Evolutionary conservation across 768 basidiomycete genomes (phyloP), one percentile per base, ranked within the genome.

Genomic region (Ramaria sp.): DNA sequence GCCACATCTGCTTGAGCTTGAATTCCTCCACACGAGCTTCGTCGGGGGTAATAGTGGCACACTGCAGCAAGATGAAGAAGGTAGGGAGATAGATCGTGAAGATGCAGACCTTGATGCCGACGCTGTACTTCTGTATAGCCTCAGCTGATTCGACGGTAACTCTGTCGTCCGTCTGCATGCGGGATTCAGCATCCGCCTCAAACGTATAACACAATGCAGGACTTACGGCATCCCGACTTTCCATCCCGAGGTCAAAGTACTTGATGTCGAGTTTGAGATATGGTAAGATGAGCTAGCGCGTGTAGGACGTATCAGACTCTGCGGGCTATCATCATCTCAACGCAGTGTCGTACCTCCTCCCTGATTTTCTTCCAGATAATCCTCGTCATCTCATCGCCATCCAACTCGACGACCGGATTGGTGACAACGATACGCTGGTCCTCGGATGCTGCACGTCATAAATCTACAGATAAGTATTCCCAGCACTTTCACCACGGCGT

Each of bases 351-450:
- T 55, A 91, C 92, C 81, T 96, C 91, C 63, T 96, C 88, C 56
- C 89, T 77, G 64, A 94, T 93, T 76, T 92, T 92, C 80, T 92
- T 93, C 92, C 90, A 97, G 67, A 98, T 99, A 64, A 99, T 96
- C 61, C 95, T 77, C 32, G 95, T 99, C 95, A 98, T 98, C 72
- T 99, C 95, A 70, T 96, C 94, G 45, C 93, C 93, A 67, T 97
- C 93, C 50, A 97, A 79, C 71, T 96, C 93, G 47, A 96, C 92
- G 44, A 96, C 79, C 5, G 92, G 92, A 64, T 93, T 92, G 64
- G 78, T 72, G 48, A 93, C 92, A 27, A 75, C 77, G 63, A 96
- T 94, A 67, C 85, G 88, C 16, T 58, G 55, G 43, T 58, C 54
- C 9, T 48, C 20, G 8, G 48, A 47, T 51, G 55, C 56, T 55